Evolutionary conservation across 306 rosid genomes (phyloP).

Genomic region (Dryas octopetala): DNA sequence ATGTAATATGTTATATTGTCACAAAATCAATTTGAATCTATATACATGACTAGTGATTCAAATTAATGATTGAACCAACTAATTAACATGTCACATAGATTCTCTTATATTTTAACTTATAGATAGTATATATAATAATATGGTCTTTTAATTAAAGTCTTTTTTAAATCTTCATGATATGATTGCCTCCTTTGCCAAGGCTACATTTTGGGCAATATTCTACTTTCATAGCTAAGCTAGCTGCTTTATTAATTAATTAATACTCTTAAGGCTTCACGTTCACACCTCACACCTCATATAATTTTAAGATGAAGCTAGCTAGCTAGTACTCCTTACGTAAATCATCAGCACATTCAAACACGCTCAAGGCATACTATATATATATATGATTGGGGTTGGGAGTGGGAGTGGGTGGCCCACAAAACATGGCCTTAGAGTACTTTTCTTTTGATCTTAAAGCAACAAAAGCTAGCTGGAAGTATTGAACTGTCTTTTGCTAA

Average conservation of each 20-base stretch:
- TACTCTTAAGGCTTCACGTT: constrained; percentile 30
- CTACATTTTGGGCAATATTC: constrained; percentile 46
- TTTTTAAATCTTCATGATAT: constrained; percentile 29
- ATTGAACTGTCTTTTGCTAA: constrained; percentile 65
- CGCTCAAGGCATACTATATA: constrained; percentile 3
- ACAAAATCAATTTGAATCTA: too few species aligned
- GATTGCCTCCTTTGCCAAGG: constrained; percentile 50
- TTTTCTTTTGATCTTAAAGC: constrained; percentile 77
- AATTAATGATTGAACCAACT: too few species aligned
- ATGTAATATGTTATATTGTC: too few species aligned
- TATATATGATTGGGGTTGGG: constrained; percentile 2
- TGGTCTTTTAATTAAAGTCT: neutral
- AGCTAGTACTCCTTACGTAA: neutral
- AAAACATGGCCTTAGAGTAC: constrained; percentile 43
- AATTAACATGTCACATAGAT: too few species aligned
- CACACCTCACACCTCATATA: constrained; percentile 29
- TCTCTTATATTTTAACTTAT: too few species aligned
- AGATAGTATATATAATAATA: neutral
- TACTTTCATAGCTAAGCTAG: neutral
- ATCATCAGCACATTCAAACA: constrained; percentile 16
- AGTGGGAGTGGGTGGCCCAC: constrained; percentile 46
- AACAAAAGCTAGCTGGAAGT: constrained; percentile 63
- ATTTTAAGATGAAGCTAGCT: neutral
- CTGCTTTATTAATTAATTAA: constrained; percentile 31
- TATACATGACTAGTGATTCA: too few species aligned